Conservation (phyloP, 768 basidiomycete genomes). For the Lactifluus piperatus region DNA sequence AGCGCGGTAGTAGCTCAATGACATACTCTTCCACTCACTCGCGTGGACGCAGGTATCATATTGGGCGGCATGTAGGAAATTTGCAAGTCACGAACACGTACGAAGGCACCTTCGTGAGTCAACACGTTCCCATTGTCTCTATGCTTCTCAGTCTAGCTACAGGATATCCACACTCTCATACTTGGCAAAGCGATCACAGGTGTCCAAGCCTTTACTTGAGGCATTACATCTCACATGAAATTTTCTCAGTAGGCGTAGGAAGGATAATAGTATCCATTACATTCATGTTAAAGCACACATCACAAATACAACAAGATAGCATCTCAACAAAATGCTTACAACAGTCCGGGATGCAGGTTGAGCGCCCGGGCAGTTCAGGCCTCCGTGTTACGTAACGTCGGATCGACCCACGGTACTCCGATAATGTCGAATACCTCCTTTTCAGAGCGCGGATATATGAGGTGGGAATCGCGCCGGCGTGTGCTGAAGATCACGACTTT, state of each 20-base stretch:
- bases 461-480: constrained; percentile 53
- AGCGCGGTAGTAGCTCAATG: constrained; percentile 24
- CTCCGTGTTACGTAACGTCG: constrained; percentile 65
- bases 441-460: constrained; percentile 54
- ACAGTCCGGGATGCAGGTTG: no score
- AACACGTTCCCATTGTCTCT: background rate
- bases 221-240: no score
- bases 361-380: constrained; percentile 36
- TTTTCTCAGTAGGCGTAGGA: background rate
- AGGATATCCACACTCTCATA: constrained; percentile 89
- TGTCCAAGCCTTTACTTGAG: constrained; percentile 67
- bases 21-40: background rate
- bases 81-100: constrained; percentile 95
- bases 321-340: background rate
- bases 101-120: constrained; percentile 48
- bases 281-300: background rate
- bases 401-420: constrained; percentile 63
- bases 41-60: constrained; percentile 57
- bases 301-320: constrained; percentile 1
- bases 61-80: constrained; percentile 92
- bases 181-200: constrained; percentile 91
- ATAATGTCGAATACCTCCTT: constrained; percentile 64
- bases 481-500: constrained; percentile 34
- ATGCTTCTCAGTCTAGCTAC: constrained; percentile 16
- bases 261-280: background rate